Conservation (phyloP, 805 yeast species). For the Blastobotrys chiropterorum region DNA sequence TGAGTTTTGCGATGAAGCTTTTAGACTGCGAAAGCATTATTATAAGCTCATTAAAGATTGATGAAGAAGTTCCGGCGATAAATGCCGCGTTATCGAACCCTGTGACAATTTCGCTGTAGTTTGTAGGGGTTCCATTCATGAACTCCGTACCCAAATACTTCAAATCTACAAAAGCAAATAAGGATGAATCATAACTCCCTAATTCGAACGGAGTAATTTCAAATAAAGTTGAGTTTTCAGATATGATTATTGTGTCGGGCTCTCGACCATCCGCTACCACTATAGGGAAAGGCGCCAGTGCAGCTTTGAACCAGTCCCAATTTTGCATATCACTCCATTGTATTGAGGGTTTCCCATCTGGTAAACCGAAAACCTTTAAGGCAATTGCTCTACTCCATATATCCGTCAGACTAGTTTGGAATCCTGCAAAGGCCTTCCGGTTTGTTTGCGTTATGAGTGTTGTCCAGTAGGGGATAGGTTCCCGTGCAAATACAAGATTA, state of each 20-base stretch:
- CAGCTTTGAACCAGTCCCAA: slow-evolving; percentile 50
- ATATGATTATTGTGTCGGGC: slow-evolving; percentile 42
- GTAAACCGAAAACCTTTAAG: slow-evolving; percentile 55
- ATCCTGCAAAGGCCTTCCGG: slow-evolving; percentile 54
- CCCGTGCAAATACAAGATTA: slow-evolving; percentile 34
- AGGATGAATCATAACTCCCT: slow-evolving; percentile 35
- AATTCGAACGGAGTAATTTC: slow-evolving; percentile 53
- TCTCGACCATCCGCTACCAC: slow-evolving; percentile 38
- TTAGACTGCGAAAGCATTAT: not conserved
- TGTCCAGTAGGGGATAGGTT: slow-evolving; percentile 42
- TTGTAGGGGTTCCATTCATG: slow-evolving; percentile 32
- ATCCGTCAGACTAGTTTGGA: slow-evolving; percentile 56
- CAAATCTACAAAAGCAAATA: slow-evolving; percentile 56
- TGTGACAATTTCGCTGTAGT: slow-evolving; percentile 23
- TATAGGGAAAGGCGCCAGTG: slow-evolving; percentile 64
- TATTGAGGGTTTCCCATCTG: slow-evolving; percentile 54
- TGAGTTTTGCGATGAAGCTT: slow-evolving; percentile 36
- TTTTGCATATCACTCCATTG: slow-evolving; percentile 50
- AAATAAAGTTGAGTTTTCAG: slow-evolving; percentile 53
- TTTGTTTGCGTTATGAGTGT: slow-evolving; percentile 40
- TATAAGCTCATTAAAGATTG: slow-evolving; percentile 48
- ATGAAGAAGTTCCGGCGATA: slow-evolving; percentile 74
- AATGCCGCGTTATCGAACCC: slow-evolving; percentile 81
- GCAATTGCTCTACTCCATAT: slow-evolving; percentile 73
- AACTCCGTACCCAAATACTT: slow-evolving; percentile 65